Percentiles rank a stretch among this genome's conserved stretches.
These are phyloP conservation scores for Penicillium sp. DNA, from an alignment of 2,329 filamentous ascomycete species.

Conservation along the genomic window DNA sequence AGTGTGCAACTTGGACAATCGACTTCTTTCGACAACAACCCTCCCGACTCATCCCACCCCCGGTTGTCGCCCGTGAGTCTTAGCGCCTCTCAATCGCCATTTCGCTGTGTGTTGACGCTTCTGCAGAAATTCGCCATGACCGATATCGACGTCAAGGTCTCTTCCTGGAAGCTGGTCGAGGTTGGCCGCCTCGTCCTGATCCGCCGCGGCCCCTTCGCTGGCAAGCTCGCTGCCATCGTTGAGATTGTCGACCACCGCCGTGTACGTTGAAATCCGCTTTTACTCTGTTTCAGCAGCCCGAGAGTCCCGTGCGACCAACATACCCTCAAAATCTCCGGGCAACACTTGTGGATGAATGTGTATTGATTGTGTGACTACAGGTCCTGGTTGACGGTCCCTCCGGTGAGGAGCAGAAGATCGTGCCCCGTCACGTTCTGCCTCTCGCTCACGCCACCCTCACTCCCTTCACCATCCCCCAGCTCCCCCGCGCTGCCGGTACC, in stretches of 20 bases:
- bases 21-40: constrained; percentile 43
- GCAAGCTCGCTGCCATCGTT: constrained; percentile 89
- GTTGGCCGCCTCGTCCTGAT: constrained; percentile 96
- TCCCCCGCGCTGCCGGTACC: constrained; percentile 80
- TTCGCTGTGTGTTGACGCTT: constrained; percentile 24
- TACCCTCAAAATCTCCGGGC: constrained; percentile 3
- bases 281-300: too few species aligned
- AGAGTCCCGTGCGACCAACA: not conserved
- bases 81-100: constrained; percentile 1
- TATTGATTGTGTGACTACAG: constrained; percentile 51
- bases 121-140: constrained; percentile 69
- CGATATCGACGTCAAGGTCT: constrained; percentile 76
- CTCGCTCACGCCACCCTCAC: constrained; percentile 85
- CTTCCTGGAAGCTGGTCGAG: constrained; percentile 94
- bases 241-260: constrained; percentile 99
- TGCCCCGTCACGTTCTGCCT: constrained; percentile 81
- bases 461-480: constrained; percentile 78
- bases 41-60: constrained; percentile 32
- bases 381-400: constrained; percentile 94
- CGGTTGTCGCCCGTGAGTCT: constrained; percentile 44
- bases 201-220: constrained; percentile 74
- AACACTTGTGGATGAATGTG: constrained; percentile 9
- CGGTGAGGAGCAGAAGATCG: constrained; percentile 70
- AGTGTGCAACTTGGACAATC: constrained; percentile 39
- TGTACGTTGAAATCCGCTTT: constrained; percentile 63